Evolutionary conservation across 129 eudicot species (phyloP).

Genomic region (Oenanthe sinensis): DNA sequence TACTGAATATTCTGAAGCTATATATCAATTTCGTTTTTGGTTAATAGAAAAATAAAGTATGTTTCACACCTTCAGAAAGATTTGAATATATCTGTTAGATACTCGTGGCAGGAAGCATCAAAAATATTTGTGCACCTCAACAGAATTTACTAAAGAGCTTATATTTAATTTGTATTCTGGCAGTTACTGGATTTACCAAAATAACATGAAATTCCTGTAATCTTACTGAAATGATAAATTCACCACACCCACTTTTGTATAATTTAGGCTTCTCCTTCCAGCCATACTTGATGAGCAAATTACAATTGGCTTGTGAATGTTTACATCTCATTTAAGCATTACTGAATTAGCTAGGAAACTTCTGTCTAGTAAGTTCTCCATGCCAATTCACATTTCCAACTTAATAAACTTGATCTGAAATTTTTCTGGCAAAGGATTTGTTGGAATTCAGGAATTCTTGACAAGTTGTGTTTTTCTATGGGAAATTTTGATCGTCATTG

Average conservation of each 20-base stretch:
- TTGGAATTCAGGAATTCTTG: not conserved
- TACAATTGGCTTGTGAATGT: not conserved
- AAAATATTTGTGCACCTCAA: too few species aligned
- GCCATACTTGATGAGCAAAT: not conserved
- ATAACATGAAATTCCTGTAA: not conserved
- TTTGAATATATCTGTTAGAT: too few species aligned
- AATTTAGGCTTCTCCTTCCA: not conserved
- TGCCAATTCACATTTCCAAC: too few species aligned
- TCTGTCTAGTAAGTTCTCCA: not conserved
- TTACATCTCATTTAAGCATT: not conserved
- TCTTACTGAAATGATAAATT: not conserved
- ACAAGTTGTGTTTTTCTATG: not conserved
- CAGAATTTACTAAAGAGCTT: not conserved
- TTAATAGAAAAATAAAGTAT: too few species aligned
- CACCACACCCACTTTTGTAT: not conserved
- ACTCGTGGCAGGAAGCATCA: too few species aligned
- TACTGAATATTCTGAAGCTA: too few species aligned
- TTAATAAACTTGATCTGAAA: not conserved
- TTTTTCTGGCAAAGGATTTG: not conserved
- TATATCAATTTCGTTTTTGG: too few species aligned
- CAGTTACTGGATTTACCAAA: not conserved
- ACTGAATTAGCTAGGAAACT: not conserved
- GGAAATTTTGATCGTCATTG: not conserved
- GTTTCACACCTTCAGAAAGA: too few species aligned
- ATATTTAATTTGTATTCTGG: too few species aligned